Conservation (phyloP, 306 rosid genomes). For the Cicer judaicum region DNA sequence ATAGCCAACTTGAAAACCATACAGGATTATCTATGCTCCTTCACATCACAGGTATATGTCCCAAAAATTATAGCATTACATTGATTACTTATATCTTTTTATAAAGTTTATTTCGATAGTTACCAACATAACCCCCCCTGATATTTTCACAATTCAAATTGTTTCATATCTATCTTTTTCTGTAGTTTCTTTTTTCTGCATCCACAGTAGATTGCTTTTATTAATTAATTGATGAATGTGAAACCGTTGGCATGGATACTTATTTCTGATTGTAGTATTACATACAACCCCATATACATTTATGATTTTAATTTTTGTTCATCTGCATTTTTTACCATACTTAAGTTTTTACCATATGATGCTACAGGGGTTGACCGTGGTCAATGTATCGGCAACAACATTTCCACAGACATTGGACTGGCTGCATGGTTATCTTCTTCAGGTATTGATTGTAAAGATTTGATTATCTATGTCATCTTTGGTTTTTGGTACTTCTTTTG, state of each 20-base stretch:
- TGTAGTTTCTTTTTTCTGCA: background rate
- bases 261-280: background rate
- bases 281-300: conserved; percentile 5
- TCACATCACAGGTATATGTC: conserved; percentile 82
- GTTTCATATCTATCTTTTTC: background rate
- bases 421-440: conserved; percentile 87
- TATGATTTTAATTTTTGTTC: conserved; percentile 5
- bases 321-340: background rate
- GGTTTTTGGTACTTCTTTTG: conserved; percentile 47
- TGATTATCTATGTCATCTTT: background rate
- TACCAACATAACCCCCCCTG: background rate
- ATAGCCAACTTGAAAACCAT: conserved; percentile 83
- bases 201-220: conserved; percentile 2
- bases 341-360: conserved; percentile 23
- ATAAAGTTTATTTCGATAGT: conserved; percentile 8
- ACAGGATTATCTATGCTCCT: conserved; percentile 91
- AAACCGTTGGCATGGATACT: conserved; percentile 12
- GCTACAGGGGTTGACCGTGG: conserved; percentile 85
- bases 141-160: background rate
- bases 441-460: conserved; percentile 54
- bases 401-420: conserved; percentile 93
- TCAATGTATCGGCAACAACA: conserved; percentile 84
- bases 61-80: conserved; percentile 4
- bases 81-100: conserved; percentile 3
- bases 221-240: conserved; percentile 27